Percentiles rank a stretch among this genome's conserved stretches.
phyloP scores from a whole-genome alignment of 2,329 filamentous ascomycete species.

The Colletotrichum theobromicola region DNA sequence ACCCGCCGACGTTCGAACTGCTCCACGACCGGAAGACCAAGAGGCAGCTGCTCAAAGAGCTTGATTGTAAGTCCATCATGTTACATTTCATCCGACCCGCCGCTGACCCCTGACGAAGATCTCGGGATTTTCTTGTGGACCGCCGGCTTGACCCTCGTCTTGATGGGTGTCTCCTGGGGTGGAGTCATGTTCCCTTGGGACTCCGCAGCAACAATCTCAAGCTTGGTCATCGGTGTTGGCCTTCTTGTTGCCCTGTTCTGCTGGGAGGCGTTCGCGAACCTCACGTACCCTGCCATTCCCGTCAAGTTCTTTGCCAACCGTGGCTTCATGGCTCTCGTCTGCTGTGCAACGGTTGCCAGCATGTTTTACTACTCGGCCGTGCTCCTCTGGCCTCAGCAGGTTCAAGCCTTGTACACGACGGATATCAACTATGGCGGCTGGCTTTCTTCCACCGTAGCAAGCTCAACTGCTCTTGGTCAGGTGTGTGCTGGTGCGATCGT shows the following conservation, averaged over 20 bases:
- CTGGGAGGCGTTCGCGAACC: slow-evolving; percentile 38
- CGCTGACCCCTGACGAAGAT: slow-evolving; percentile 20
- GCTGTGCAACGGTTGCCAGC: slow-evolving; percentile 38
- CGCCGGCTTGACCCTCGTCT: slow-evolving; percentile 46
- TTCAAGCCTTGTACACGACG: slow-evolving; percentile 36
- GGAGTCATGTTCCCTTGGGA: slow-evolving; percentile 47
- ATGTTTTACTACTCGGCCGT: slow-evolving; percentile 39
- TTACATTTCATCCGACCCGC: not conserved
- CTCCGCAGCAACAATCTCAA: slow-evolving; percentile 41
- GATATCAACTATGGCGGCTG: slow-evolving; percentile 39
- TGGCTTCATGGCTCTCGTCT: slow-evolving; percentile 39
- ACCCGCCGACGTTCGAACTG: slow-evolving; percentile 43
- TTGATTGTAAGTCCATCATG: slow-evolving; percentile 34
- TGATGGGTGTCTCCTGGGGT: slow-evolving; percentile 52
- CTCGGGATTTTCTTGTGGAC: slow-evolving; percentile 51
- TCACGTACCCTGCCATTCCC: slow-evolving; percentile 40
- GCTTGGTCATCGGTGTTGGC: slow-evolving; percentile 38
- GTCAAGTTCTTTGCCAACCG: slow-evolving; percentile 41
- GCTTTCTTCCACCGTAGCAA: slow-evolving; percentile 40
- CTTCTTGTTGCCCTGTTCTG: slow-evolving; percentile 39
- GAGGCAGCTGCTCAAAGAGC: slow-evolving; percentile 35
- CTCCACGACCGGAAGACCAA: slow-evolving; percentile 42
- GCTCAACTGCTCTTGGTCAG: slow-evolving; percentile 38
- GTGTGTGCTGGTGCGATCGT: slow-evolving; percentile 35
- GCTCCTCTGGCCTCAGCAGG: slow-evolving; percentile 40